These are phyloP conservation scores for Selaginella moellendorffii DNA, from an alignment of 75 land plant species.

Conservation along the genomic window DNA sequence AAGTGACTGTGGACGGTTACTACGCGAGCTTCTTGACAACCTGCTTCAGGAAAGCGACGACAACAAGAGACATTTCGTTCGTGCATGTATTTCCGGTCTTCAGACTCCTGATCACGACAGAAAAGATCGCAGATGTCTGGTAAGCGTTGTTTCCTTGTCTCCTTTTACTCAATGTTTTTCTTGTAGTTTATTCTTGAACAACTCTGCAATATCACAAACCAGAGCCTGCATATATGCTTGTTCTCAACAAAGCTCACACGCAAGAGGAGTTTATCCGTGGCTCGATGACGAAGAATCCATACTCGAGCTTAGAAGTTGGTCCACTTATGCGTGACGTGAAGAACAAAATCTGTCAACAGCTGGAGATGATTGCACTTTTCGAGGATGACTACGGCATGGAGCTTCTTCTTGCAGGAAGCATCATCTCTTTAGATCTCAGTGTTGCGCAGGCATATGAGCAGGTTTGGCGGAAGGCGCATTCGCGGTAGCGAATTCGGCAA, in stretches of 20 bases:
- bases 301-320: neutral
- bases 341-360: neutral
- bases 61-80: neutral
- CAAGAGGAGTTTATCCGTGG: neutral
- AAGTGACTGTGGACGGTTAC: neutral
- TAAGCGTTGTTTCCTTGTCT: neutral
- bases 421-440: neutral
- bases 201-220: neutral
- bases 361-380: neutral
- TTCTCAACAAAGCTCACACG: neutral
- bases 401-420: neutral
- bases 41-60: slow-evolving; percentile 1
- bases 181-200: neutral
- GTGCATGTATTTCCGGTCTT: neutral
- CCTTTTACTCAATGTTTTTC: neutral
- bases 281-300: neutral
- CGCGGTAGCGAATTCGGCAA: neutral
- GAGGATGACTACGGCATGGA: neutral
- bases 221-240: neutral
- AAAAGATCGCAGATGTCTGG: neutral
- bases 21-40: neutral
- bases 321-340: neutral
- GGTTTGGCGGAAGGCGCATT: neutral
- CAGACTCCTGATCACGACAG: neutral
- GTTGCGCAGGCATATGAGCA: neutral